Percentiles rank a stretch among this genome's conserved stretches.
These are phyloP conservation scores for Tylopilus vinaceipallidus DNA, from an alignment of 768 basidiomycete species.

Conservation along the genomic window DNA sequence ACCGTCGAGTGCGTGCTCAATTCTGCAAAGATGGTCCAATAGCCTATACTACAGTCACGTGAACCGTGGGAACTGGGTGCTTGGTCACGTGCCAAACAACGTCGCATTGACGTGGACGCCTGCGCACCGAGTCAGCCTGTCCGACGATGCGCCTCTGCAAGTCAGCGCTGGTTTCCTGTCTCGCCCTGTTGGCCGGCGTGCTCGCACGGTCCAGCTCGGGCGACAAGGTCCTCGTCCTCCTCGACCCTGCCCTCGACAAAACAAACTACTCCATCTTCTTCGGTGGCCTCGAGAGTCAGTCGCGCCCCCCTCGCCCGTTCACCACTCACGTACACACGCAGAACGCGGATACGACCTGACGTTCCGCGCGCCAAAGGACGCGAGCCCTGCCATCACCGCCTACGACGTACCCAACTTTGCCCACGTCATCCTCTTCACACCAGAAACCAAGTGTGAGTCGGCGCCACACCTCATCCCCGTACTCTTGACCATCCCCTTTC, in stretches of 20 bases:
- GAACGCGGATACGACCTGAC: slow-evolving; percentile 84
- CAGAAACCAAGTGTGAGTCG: slow-evolving; percentile 74
- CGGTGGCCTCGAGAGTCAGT: slow-evolving; percentile 66
- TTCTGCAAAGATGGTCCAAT: neutral
- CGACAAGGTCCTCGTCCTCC: slow-evolving; percentile 78
- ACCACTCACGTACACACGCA: slow-evolving; percentile 30
- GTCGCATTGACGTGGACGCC: too few relatives aligned
- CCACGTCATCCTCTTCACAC: slow-evolving; percentile 85
- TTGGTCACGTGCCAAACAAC: too few relatives aligned
- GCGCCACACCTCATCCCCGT: neutral
- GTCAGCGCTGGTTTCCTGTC: slow-evolving; percentile 26
- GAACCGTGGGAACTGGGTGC: slow-evolving; percentile 14
- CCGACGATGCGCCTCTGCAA: slow-evolving; percentile 29
- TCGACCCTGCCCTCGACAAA: slow-evolving; percentile 69
- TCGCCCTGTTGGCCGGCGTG: slow-evolving; percentile 26
- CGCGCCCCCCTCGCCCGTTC: neutral
- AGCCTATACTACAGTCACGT: slow-evolving; percentile 18
- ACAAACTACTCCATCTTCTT: slow-evolving; percentile 82
- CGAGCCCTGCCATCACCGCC: slow-evolving; percentile 59
- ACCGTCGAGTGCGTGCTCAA: neutral
- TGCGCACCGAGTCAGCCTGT: too few relatives aligned
- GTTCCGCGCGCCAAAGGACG: slow-evolving; percentile 81
- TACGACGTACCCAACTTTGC: slow-evolving; percentile 75
- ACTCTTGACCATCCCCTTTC: neutral
- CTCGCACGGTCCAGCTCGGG: slow-evolving; percentile 75